A percentile compares a stretch with the other conserved stretches of the same genome.
Evolutionary conservation across 257 asterid genomes (phyloP).

Genomic region (Salvia miltiorrhiza): DNA sequence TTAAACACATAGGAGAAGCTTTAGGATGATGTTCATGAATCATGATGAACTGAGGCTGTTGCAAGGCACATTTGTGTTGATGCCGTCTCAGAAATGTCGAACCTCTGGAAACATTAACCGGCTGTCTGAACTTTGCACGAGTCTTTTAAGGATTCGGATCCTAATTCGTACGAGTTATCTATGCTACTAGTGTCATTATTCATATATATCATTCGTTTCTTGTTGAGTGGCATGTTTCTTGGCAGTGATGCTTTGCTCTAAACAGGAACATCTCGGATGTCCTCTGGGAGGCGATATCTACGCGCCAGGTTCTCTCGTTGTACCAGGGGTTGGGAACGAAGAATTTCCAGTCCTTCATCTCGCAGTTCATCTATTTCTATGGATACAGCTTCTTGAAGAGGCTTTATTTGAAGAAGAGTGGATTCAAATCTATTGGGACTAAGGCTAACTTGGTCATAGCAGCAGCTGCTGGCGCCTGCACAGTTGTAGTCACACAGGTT

Average conservation of each 20-base stretch:
- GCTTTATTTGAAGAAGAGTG: slow-evolving; percentile 65
- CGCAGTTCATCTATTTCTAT: slow-evolving; percentile 78
- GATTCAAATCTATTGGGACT: slow-evolving; percentile 78
- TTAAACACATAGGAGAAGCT: background rate
- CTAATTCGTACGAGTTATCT: background rate
- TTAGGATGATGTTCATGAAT: background rate
- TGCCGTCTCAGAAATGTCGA: background rate
- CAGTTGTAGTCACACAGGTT: slow-evolving; percentile 76
- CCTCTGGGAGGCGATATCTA: slow-evolving; percentile 82
- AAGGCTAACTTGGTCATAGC: slow-evolving; percentile 82
- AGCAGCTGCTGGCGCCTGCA: slow-evolving; percentile 86
- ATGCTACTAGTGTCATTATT: background rate
- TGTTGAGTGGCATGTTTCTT: background rate
- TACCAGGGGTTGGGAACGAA: slow-evolving; percentile 92
- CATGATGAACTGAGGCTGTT: background rate
- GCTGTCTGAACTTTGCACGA: background rate
- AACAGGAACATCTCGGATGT: slow-evolving; percentile 88
- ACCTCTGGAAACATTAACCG: background rate
- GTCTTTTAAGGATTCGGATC: background rate
- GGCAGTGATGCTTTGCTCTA: background rate
- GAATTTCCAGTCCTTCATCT: slow-evolving; percentile 83
- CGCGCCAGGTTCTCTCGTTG: slow-evolving; percentile 56
- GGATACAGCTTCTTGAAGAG: slow-evolving; percentile 85
- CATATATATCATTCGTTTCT: background rate
- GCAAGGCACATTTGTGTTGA: background rate